phyloP scores from a whole-genome alignment of 2,329 filamentous ascomycete species.

The Colletotrichum shisoi region DNA sequence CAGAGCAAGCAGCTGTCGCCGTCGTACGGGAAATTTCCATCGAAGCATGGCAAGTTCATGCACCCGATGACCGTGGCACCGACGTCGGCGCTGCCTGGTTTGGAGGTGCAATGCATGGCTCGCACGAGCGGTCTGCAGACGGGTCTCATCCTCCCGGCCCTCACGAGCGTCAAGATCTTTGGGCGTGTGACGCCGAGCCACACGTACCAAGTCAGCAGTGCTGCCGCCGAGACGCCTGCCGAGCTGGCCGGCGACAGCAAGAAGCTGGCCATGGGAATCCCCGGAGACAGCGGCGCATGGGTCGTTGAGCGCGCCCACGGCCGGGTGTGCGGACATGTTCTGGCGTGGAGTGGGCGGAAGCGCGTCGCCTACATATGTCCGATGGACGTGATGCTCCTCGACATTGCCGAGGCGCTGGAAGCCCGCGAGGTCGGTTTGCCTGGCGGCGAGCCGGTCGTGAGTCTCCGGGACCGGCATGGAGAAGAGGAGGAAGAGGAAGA shows the following conservation, averaged over 20 bases:
- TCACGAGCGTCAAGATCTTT: slow-evolving; percentile 87
- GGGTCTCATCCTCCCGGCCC: slow-evolving; percentile 77
- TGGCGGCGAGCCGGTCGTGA: slow-evolving; percentile 59
- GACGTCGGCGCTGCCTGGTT: slow-evolving; percentile 70
- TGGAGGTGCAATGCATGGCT: slow-evolving; percentile 86
- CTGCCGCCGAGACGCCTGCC: slow-evolving; percentile 29
- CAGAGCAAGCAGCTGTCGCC: slow-evolving; percentile 28
- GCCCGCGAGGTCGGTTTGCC: slow-evolving; percentile 76
- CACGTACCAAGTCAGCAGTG: slow-evolving; percentile 67
- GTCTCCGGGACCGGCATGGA: slow-evolving; percentile 40
- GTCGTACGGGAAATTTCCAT: slow-evolving; percentile 21
- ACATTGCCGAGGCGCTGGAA: slow-evolving; percentile 81
- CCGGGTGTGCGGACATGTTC: slow-evolving; percentile 84
- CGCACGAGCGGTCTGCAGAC: slow-evolving; percentile 84
- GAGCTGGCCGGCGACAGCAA: slow-evolving; percentile 35
- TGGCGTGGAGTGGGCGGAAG: slow-evolving; percentile 85
- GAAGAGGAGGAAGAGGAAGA: slow-evolving; percentile 12
- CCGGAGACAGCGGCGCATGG: slow-evolving; percentile 94
- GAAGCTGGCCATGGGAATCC: slow-evolving; percentile 66
- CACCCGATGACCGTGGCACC: slow-evolving; percentile 67
- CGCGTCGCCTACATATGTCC: slow-evolving; percentile 90
- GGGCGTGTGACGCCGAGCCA: slow-evolving; percentile 82
- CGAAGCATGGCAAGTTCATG: slow-evolving; percentile 49
- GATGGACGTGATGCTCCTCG: slow-evolving; percentile 87
- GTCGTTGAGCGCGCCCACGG: slow-evolving; percentile 82